Conservation (phyloP, 2,329 filamentous ascomycete species). For the Fusarium sp. region DNA sequence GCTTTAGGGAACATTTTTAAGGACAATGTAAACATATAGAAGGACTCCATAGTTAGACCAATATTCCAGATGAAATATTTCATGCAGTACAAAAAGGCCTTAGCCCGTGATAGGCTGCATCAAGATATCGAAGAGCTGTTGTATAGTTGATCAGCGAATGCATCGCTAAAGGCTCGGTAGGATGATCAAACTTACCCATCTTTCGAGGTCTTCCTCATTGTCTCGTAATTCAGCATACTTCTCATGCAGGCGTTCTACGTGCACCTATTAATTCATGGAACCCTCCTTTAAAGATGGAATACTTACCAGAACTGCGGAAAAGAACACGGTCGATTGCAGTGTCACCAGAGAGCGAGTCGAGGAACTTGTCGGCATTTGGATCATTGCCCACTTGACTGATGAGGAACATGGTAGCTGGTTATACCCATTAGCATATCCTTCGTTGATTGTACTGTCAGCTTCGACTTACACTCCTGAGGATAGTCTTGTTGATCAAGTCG, state of each 20-base stretch:
- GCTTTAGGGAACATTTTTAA: no score
- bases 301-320: not conserved
- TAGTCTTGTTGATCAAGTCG: not conserved
- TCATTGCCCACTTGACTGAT: not conserved
- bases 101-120: not conserved
- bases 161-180: fast-evolving
- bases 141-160: fast-evolving
- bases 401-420: not conserved
- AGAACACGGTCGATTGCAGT: not conserved
- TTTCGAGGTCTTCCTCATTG: not conserved
- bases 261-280: not conserved
- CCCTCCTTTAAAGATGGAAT: fast-evolving
- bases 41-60: not conserved
- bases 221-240: not conserved
- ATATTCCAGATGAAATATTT: not conserved
- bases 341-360: not conserved
- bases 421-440: fast-evolving
- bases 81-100: fast-evolving
- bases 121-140: not conserved
- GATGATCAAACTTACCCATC: not conserved
- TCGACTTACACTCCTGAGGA: not conserved
- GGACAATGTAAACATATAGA: not conserved
- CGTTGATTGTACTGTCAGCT: no score
- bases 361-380: not conserved
- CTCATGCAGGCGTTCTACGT: not conserved